These are phyloP conservation scores for Silene noctiflora DNA, from an alignment of 179 eudicot species.

Conservation along the genomic window DNA sequence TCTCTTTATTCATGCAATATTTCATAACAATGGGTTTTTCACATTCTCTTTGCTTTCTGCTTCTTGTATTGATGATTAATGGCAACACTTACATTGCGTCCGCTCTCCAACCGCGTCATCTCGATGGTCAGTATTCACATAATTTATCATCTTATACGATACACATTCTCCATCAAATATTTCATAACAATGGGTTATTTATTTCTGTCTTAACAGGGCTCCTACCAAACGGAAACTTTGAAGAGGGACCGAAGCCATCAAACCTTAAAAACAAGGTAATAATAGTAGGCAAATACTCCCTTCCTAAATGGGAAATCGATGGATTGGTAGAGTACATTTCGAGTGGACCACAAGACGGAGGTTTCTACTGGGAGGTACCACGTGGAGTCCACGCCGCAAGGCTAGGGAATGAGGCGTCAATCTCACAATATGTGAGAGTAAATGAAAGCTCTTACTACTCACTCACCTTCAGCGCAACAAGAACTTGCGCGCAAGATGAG, in stretches of 20 bases:
- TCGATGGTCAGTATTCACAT: constrained; percentile 17
- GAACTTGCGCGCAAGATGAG: constrained; percentile 57
- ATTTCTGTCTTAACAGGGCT: constrained; percentile 25
- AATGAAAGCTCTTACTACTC: constrained; percentile 41
- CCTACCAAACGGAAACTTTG: constrained; percentile 57
- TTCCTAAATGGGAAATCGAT: constrained; percentile 44
- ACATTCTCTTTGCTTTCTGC: not conserved
- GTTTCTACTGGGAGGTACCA: constrained; percentile 40
- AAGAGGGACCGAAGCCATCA: constrained; percentile 34
- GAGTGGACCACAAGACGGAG: constrained; percentile 48
- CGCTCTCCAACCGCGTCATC: constrained; percentile 11
- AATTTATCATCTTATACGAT: too few relatives aligned
- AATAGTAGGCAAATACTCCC: constrained; percentile 40
- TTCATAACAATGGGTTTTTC: constrained; percentile 21
- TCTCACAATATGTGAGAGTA: constrained; percentile 32
- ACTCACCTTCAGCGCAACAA: constrained; percentile 46
- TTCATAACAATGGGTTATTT: not conserved
- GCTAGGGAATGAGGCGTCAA: constrained; percentile 51
- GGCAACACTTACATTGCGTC: constrained; percentile 16
- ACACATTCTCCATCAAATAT: not conserved
- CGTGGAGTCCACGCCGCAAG: constrained; percentile 50
- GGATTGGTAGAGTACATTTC: constrained; percentile 56
- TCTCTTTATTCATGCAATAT: not conserved
- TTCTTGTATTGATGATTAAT: constrained; percentile 14
- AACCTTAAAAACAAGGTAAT: constrained; percentile 33